These are phyloP conservation scores for Wallemia ichthyophaga DNA, from an alignment of 1,284 basidiomycete species.

Conservation along the genomic window DNA sequence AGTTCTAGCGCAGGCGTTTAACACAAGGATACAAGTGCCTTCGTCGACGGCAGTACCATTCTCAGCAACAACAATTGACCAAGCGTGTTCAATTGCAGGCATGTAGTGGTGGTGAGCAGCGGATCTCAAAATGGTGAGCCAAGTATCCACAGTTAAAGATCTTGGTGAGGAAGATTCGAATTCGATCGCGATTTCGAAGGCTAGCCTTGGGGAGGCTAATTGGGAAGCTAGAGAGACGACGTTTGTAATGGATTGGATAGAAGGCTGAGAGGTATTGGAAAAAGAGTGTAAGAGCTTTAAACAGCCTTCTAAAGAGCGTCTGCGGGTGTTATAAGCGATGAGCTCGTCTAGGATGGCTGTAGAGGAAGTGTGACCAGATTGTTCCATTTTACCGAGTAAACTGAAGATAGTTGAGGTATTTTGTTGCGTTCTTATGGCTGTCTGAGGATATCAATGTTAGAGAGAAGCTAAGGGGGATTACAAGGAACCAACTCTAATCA, in stretches of 20 bases:
- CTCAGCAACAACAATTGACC: conserved; percentile 28
- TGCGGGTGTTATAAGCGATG: neutral
- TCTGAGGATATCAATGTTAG: neutral
- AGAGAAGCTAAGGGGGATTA: neutral
- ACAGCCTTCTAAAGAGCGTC: conserved; percentile 29
- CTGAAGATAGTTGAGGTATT: neutral
- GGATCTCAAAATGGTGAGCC: conserved; percentile 28
- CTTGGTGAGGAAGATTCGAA: conserved; percentile 28
- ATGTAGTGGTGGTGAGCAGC: conserved; percentile 32
- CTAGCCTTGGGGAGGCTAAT: conserved; percentile 27
- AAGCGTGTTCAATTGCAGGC: conserved; percentile 28
- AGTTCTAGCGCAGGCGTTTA: conserved; percentile 37
- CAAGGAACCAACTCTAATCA: neutral
- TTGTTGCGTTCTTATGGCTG: neutral
- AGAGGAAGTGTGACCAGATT: neutral
- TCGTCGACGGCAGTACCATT: conserved; percentile 33
- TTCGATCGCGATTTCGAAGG: conserved; percentile 29
- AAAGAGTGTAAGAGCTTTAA: conserved; percentile 26
- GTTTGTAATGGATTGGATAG: conserved; percentile 20
- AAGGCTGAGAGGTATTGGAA: conserved; percentile 20
- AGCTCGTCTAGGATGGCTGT: neutral
- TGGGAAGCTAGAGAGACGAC: conserved; percentile 24
- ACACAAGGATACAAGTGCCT: conserved; percentile 33
- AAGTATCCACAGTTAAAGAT: conserved; percentile 23
- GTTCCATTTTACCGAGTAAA: neutral